Evolutionary conservation across 148 eudicot species (phyloP).

Genomic region (Vaccinium vitisidaea): DNA sequence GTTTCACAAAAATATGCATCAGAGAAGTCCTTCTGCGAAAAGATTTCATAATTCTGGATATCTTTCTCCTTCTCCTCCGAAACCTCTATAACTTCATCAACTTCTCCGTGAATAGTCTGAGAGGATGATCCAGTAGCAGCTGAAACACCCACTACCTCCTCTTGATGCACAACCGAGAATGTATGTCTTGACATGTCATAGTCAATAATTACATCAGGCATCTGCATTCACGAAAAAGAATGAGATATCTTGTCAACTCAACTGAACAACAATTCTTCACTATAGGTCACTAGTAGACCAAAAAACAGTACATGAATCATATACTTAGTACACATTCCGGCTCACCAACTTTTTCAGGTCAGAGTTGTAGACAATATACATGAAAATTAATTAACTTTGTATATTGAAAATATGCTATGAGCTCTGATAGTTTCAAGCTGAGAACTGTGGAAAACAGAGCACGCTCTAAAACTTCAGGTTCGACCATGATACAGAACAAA

Average conservation of each 20-base stretch:
- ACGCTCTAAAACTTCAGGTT: neutral
- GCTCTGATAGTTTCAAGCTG: conserved; percentile 2
- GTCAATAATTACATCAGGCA: conserved; percentile 83
- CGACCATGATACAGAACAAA: neutral
- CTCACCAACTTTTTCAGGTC: neutral
- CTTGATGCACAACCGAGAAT: conserved; percentile 72
- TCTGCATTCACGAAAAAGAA: conserved; percentile 47
- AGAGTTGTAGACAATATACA: neutral
- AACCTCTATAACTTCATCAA: conserved; percentile 19
- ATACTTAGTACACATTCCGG: neutral
- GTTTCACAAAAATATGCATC: conserved; percentile 57
- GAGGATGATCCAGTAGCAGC: conserved; percentile 17
- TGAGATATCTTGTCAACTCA: conserved; percentile 8
- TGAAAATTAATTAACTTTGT: neutral
- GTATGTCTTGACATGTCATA: conserved; percentile 66
- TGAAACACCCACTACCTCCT: conserved; percentile 55
- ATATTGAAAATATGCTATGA: neutral
- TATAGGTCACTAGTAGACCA: neutral
- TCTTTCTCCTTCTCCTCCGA: conserved; percentile 20
- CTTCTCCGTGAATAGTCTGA: conserved; percentile 10
- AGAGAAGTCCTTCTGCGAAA: conserved; percentile 51
- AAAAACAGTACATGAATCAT: neutral
- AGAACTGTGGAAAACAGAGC: neutral
- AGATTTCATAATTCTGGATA: conserved; percentile 25
- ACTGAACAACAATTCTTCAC: neutral